These are phyloP conservation scores for Rutstroemia sp. DNA, from an alignment of 2,329 filamentous ascomycete genomes.

Conservation along the genomic window DNA sequence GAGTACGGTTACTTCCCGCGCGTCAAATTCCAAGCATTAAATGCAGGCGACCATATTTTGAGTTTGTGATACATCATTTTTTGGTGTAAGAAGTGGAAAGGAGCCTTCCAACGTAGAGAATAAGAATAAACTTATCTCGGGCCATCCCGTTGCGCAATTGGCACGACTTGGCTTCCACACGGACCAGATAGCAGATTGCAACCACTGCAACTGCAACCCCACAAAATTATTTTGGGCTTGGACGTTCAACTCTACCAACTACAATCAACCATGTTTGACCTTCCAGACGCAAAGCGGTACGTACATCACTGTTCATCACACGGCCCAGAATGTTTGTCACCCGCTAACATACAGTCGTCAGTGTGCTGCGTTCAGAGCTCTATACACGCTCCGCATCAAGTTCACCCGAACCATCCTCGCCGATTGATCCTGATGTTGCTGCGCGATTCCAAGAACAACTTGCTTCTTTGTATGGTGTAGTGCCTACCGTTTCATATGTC, in stretches of 20 bases:
- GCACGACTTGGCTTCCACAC: background rate
- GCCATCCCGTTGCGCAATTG: constrained; percentile 6
- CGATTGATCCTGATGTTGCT: constrained; percentile 21
- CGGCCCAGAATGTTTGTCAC: too few relatives aligned
- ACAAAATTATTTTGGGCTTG: background rate
- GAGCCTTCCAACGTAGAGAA: background rate
- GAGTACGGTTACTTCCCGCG: too few relatives aligned
- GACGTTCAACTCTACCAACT: background rate
- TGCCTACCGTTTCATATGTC: background rate
- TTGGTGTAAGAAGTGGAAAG: background rate
- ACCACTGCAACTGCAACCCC: too few relatives aligned
- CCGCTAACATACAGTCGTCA: constrained; percentile 12
- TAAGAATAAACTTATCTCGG: background rate
- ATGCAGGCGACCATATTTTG: background rate
- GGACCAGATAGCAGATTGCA: background rate
- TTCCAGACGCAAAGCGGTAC: constrained; percentile 47
- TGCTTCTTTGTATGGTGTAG: constrained; percentile 21
- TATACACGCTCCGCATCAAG: constrained; percentile 27
- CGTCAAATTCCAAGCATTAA: too few relatives aligned
- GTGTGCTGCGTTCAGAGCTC: constrained; percentile 50
- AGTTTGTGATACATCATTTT: background rate
- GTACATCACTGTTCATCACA: constrained; percentile 9
- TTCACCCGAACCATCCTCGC: constrained; percentile 12
- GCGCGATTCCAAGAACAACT: constrained; percentile 17
- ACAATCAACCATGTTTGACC: constrained; percentile 38